Base-by-base conservation (phyloP, 2,329 filamentous ascomycete species). In the Fusarium coicis region DNA sequence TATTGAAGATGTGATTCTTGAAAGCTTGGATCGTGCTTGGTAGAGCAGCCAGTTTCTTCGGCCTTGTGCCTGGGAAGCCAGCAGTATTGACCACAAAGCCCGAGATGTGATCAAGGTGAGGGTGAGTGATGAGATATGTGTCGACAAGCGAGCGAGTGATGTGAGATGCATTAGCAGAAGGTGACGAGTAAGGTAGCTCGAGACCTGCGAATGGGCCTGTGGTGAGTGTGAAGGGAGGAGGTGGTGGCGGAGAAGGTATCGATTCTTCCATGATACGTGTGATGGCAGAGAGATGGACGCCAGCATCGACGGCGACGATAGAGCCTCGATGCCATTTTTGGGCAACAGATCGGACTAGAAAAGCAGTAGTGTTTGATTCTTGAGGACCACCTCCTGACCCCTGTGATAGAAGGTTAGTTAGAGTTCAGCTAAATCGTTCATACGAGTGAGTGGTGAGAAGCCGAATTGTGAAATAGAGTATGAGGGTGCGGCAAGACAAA, bases 1-100 rank as follows among this genome's bases (percentile, higher is more conserved):
- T 97, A 83, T 99, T 99, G 85, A 99, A 99, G 67, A 99, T 94
- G 82, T 99, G 95, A 2, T 87, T 91, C 81, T 97, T 98, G 82
- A 99, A 92, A 0, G 96, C 95, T 50, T 94, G 88, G 57, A 99
- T 95, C n/a, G 96, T 97, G 34, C 91, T 92, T 0, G 95, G 94
- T 8, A 98, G 85, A 1, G 93, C 96, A 3, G 96, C 95, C 19
- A 99, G 86, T 30, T 93, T 90, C 82, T 98, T 99, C 1, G 95
- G 94, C 34, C 92, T 90, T 5, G 92, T 90, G 36, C 93, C 93
- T 36, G 94, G 92, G 26, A 97, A 89, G 7, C 93, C 92, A 10
- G 96, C 95, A 0, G 96, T 98, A 81, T 98, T 98, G 80, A 98
- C 92, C 37, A 96, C 93, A 75, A 98, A 93, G 16, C 93, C 96